Base-by-base conservation (phyloP, 164 flowering plant genomes). In the Brasenia schreberi region DNA sequence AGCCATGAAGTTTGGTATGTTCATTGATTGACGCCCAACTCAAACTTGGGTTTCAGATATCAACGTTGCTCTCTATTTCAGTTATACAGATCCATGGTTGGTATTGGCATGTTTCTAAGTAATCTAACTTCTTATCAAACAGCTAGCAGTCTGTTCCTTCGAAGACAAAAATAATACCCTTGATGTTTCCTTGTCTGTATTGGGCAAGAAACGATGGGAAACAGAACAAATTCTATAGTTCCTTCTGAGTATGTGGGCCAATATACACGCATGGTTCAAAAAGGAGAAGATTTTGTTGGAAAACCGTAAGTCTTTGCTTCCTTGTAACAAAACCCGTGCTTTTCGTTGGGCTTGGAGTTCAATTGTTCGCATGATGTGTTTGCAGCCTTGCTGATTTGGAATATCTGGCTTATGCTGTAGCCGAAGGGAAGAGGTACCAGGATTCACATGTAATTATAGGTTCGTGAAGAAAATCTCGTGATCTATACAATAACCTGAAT, bases 391-490 rank as follows among this genome's bases (percentile, higher is more conserved):
- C 85, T 27, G 99, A 95, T 81, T 86, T 84, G 67, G 99, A 92
- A 69, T 95, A 83, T 73, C 72, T 74, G 43, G 82, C 69, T 49
- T 85, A 82, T 71, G 77, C 84, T 67, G 78, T 90, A 70, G 77
- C 80, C 42, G 97, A 92, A 79, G 97, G 86, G 65, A 92, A 87
- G 77, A 83, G 94, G 72, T 87, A 84, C 65, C 88, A 84, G 74
- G 97, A 92, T 75, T 82, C 99, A 52, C 82, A 69, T 79, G 97
- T 90, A 76, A 95, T 92, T 66, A 87, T 91, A 74, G 97, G 94
- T 66, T 80, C 88, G 43, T 80, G 85, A 16, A 87, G 83, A 69
- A 91, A 78, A 70, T 79, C 96, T 33, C 82, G 70, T 75, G 97
- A 95, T 66, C 77, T 81, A 64, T 90, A 82, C 73, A 74, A 61